Evolutionary conservation across 192 early-diverging fungal genomes (phyloP).

Genomic region (Coemansia sp.): DNA sequence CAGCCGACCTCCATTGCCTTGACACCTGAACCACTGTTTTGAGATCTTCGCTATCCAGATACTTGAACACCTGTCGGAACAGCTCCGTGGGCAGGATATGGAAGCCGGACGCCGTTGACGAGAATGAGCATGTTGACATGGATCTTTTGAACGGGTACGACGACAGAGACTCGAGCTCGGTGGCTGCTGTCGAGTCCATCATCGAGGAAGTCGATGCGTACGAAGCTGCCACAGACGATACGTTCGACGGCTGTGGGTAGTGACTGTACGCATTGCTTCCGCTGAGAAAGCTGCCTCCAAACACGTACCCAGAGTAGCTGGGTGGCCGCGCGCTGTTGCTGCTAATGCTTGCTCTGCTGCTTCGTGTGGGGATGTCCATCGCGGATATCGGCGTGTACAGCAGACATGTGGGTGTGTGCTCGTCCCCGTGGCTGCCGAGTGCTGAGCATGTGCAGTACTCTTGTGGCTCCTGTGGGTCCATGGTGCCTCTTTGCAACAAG

Average conservation of each 20-base stretch:
- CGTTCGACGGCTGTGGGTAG: constrained; percentile 44
- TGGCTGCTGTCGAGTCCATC: constrained; percentile 49
- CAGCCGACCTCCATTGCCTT: constrained; percentile 50
- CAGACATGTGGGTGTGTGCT: constrained; percentile 50
- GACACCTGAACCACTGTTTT: constrained; percentile 40
- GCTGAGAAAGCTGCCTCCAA: constrained; percentile 23
- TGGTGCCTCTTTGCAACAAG: neutral
- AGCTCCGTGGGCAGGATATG: constrained; percentile 51
- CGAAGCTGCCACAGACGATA: constrained; percentile 51
- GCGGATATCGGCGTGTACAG: constrained; percentile 52
- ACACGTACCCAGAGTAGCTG: constrained; percentile 45
- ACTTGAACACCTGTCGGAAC: constrained; percentile 39
- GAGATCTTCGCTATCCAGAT: constrained; percentile 35
- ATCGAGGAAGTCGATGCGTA: constrained; percentile 53
- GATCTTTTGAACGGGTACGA: constrained; percentile 46
- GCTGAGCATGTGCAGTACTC: constrained; percentile 52
- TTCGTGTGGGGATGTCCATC: constrained; percentile 42
- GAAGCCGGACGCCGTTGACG: constrained; percentile 37
- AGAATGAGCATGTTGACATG: constrained; percentile 39
- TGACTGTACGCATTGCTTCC: constrained; percentile 25
- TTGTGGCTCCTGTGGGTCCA: constrained; percentile 44
- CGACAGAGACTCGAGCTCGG: constrained; percentile 46
- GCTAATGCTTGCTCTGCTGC: constrained; percentile 22
- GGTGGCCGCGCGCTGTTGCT: constrained; percentile 32
- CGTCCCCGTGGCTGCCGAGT: constrained; percentile 26